Base-by-base conservation (phyloP, 345 rosid genomes). In the Linum tenue region DNA sequence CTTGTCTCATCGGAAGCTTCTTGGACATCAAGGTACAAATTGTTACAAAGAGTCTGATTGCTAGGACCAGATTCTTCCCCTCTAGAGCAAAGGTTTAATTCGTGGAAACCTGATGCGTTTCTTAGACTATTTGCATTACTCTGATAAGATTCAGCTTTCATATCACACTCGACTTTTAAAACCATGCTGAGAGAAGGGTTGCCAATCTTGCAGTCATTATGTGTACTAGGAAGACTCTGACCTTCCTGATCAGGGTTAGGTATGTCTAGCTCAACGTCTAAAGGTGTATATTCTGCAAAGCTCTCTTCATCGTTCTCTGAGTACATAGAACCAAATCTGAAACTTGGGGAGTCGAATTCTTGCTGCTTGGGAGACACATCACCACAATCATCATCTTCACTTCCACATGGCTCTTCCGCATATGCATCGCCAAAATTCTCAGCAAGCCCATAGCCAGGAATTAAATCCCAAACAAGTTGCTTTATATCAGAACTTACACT, bases 401-500 rank as follows among this genome's bases (percentile, higher is more conserved):
- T 88, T 74, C 83, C 97, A 68, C 71, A 84, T 72, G 78, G 68
- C 61, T 84, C 89, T 75, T 91, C 97, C 76, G 77, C 69, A 71
- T 92, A 92, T 55, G 90, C 96, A 81, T 85, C 84, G 56, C 75
- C 51, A 56, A 77, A 90, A 77, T 84, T 90, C 73, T 80, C 71
- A 65, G 84, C 86, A 36, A 81, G 74, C 38, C 77, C 87, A 69
- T 59, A 63, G 36, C 77, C 75, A 65, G 91, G 84, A 80, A 79
- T 76, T 69, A 74, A 73, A 77, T 86, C 86, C 86, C 80, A 84
- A 59, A 82, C 56, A 66, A 76, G 62, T 72, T 86, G 87, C 82
- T 83, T 92, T 69, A 73, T 74, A 71, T 80, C 77, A 75, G 96
- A 94, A 86, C 97, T 90, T 65, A 86, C 79, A 73, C 62, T 76